phyloP scores from a whole-genome alignment of 2,329 filamentous ascomycete species.

The Ophiocordyceps sinensis region DNA sequence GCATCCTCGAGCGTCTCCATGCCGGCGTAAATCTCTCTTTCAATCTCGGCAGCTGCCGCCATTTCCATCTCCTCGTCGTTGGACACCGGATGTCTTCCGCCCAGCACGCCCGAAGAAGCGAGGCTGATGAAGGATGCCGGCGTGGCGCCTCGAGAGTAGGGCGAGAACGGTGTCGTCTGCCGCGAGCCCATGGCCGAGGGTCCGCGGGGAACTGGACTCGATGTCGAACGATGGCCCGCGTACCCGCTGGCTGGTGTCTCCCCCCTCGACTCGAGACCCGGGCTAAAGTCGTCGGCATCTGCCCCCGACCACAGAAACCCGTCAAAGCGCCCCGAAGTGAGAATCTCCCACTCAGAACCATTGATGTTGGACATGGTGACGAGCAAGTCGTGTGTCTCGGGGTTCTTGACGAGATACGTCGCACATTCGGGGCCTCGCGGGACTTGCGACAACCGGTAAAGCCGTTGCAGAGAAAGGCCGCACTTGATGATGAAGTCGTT shows the following conservation, averaged over 20 bases:
- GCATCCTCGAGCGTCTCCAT: conserved; percentile 94
- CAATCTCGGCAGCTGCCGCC: conserved; percentile 75
- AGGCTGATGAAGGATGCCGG: conserved; percentile 44
- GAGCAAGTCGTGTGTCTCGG: conserved; percentile 69
- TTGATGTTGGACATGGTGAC: conserved; percentile 80
- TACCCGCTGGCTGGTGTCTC: conserved; percentile 38
- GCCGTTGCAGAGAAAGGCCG: conserved; percentile 64
- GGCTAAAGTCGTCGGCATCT: conserved; percentile 39
- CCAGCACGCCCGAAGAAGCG: conserved; percentile 30
- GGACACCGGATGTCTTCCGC: conserved; percentile 50
- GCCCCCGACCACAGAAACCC: conserved; percentile 91
- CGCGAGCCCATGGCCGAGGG: conserved; percentile 28
- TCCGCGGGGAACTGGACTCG: conserved; percentile 26
- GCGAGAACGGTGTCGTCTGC: conserved; percentile 31
- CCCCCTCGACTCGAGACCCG: conserved; percentile 34
- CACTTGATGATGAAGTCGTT: conserved; percentile 63
- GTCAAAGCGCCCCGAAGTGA: conserved; percentile 86
- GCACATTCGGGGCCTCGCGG: conserved; percentile 79
- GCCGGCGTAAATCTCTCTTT: conserved; percentile 80
- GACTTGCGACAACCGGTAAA: conserved; percentile 59
- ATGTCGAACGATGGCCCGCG: conserved; percentile 19
- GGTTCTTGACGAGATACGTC: conserved; percentile 74
- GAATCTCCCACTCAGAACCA: conserved; percentile 89
- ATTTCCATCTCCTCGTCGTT: conserved; percentile 92
- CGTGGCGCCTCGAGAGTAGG: conserved; percentile 42